Evolutionary conservation across 139 green algal genomes (phyloP), one percentile per base, ranked within the genome.

Genomic region (Tetraselmis striata): DNA sequence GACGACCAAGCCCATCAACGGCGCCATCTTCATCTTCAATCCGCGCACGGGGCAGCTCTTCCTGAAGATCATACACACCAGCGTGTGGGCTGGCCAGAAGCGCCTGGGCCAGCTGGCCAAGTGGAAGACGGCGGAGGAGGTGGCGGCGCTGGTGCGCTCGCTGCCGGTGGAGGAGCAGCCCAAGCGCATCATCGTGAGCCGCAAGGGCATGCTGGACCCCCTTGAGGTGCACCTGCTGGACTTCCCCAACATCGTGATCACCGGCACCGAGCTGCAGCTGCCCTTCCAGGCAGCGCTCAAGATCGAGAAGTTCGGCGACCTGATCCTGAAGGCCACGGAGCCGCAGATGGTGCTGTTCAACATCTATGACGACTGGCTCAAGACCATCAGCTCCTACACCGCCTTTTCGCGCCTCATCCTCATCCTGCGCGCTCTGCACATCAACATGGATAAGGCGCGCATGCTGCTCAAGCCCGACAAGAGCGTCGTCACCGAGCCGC

Each of bases 11-110:
- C 95, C 95, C 83, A 98, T 98, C 91, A 98, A 98, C 86, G 96
- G 96, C 74, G 97, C 94, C 86, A 99, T 99, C 92, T 99, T 99
- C 92, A 99, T 99, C 90, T 99, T 99, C 95, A 99, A 99, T 92
- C 97, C 97, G 29, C 92, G 97, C 84, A 98, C 95, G 5, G 96
- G 96, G 27, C 96, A 98, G 90, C 94, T 99, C 22, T 98, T 98
- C 89, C 88, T 98, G 18, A 98, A 99, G 92, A 97, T 98, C 92
- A 98, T 99, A 85, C 96, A 99, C 93, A 98, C 96, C 74, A 93
- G 83, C 32, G 97, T 99, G 86, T 99, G 97, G 97, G 97, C 97
- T 23, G 97, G 97, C 1, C 97, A 99, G 94, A 99, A 99, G 92
- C 96, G 97, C 32, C 93, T 99, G 45, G 92, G 88, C 28, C 97